phyloP scores from a whole-genome alignment of 352 stramenopile species.

The Blastocystis sp. region DNA sequence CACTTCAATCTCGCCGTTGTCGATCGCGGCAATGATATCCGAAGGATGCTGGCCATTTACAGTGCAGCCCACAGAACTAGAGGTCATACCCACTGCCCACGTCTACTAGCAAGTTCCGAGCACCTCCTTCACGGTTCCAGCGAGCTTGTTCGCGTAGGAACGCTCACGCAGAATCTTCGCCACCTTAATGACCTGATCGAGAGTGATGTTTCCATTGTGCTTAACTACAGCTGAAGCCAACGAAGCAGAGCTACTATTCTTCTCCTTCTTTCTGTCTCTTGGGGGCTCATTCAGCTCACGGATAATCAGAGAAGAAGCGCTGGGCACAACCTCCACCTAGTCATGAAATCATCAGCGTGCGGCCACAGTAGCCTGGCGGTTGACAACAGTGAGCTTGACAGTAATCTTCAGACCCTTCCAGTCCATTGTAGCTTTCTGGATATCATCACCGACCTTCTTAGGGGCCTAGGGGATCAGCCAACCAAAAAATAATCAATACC shows the following conservation, averaged over 20 bases:
- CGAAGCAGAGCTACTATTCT: background rate
- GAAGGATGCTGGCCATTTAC: conserved; percentile 93
- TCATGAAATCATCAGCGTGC: background rate
- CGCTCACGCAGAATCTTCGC: conserved; percentile 91
- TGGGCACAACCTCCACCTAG: conserved; percentile 85
- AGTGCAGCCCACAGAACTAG: conserved; percentile 93
- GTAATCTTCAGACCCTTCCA: conserved; percentile 99
- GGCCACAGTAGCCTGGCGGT: conserved; percentile 80
- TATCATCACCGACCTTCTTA: conserved; percentile 99
- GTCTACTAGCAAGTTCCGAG: conserved; percentile 83
- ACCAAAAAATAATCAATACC: background rate
- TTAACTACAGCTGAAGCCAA: conserved; percentile 74
- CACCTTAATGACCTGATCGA: conserved; percentile 97
- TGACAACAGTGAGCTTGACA: conserved; percentile 98
- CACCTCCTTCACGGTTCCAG: conserved; percentile 98
- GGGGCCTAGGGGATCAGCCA: conserved; percentile 72
- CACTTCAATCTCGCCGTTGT: conserved; percentile 92
- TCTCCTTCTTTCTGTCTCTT: conserved; percentile 95
- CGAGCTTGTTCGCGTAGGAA: conserved; percentile 88
- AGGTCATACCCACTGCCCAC: background rate
- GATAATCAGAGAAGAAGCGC: conserved; percentile 94
- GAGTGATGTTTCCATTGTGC: conserved; percentile 98
- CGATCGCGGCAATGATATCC: conserved; percentile 90
- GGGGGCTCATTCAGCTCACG: conserved; percentile 98
- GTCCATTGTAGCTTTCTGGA: conserved; percentile 98